These are phyloP conservation scores for Hypomontagnella monticulosa DNA, from an alignment of 495 filamentous ascomycete genomes.

Conservation along the genomic window DNA sequence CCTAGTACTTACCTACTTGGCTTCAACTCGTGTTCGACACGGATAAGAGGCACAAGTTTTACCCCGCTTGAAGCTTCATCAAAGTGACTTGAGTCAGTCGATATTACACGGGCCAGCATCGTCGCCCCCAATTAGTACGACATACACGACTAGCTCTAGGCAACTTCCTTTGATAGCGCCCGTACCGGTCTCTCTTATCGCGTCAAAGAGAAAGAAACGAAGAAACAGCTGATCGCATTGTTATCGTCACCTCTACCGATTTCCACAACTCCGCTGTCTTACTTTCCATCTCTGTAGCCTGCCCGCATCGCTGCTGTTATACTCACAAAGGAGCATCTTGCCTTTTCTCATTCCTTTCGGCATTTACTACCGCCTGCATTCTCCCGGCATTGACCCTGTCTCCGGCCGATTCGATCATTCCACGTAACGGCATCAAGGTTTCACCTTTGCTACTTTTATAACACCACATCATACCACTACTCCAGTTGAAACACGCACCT, in stretches of 20 bases:
- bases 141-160: constrained; percentile 10
- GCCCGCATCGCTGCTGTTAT: background rate
- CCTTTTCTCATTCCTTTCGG: constrained; percentile 16
- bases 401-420: constrained; percentile 23
- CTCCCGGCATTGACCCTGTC: constrained; percentile 11
- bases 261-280: background rate
- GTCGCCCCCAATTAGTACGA: constrained; percentile 25
- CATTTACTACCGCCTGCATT: background rate
- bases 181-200: constrained; percentile 17
- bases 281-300: background rate
- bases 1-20: background rate
- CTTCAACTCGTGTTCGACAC: background rate
- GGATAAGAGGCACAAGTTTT: background rate
- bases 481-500: constrained; percentile 23
- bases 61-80: constrained; percentile 27
- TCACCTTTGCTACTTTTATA: constrained; percentile 33
- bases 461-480: constrained; percentile 40
- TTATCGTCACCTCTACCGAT: constrained; percentile 14
- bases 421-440: constrained; percentile 24
- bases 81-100: constrained; percentile 9
- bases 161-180: constrained; percentile 17
- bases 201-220: constrained; percentile 24
- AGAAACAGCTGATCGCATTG: constrained; percentile 29
- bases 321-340: constrained; percentile 30
- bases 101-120: constrained; percentile 19